Evolutionary conservation across 495 filamentous ascomycete genomes (phyloP), one percentile per base, ranked within the genome.

Genomic region (Hyaloscypha bicolor): DNA sequence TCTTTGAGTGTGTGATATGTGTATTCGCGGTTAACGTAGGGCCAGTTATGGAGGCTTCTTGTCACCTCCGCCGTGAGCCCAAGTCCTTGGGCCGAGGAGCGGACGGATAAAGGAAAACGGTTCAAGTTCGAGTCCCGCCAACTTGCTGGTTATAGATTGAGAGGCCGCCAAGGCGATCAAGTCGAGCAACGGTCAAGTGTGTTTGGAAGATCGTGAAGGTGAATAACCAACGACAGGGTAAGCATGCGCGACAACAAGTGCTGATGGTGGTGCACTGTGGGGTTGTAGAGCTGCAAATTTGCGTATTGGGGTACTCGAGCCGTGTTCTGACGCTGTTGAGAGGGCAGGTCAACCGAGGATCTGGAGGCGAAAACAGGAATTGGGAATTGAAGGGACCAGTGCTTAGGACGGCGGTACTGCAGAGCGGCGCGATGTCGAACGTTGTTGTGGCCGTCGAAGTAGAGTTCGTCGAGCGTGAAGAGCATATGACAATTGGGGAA

Each of bases 41-140:
- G 75, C 84, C 80, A 94, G 80, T 97, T 98, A 99, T 84, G 95
- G 95, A 76, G 95, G 95, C 85, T 95, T 94, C 84, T 93, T 95
- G 83, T 94, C 91, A 85, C 91, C 93, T 89, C 95, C 93, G 85
- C 88, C 87, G 81, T 95, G 94, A 86, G 92, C 91, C 93, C 93
- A 89, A 81, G 87, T 85, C 74, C 88, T 86, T 77, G 95, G 94
- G 83, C 93, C 93, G 74, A 96, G 90, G 79, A 97, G 92, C 85
- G 94, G 94, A 85, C 92, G 91, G 75, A 90, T 82, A 85, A 92
- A 91, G 76, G 91, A 92, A 80, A 92, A 90, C 84, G 87, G 80
- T 77, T 83, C 79, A 78, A 83, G 84, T 79, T 80, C 88, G 87
- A 88, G 85, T 83, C 91, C 94, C 93, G 95, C 95, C 95, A 99